Evolutionary conservation across 176 grass and related monocot genomes (phyloP).

Genomic region (Avena atlantica): DNA sequence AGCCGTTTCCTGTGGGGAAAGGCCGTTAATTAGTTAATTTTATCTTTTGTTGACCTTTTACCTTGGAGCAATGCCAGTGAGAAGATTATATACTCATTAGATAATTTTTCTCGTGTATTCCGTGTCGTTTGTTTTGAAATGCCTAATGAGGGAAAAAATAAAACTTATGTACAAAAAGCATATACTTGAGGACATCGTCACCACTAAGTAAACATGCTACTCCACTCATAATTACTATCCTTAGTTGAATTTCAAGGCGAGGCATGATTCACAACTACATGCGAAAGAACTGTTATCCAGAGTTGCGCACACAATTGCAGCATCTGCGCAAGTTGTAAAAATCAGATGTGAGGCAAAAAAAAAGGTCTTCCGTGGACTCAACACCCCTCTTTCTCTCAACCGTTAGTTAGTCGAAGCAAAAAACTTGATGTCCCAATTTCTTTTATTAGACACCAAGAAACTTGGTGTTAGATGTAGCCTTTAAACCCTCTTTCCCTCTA

Average conservation of each 20-base stretch:
- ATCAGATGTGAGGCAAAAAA: not conserved
- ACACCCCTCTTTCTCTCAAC: no score
- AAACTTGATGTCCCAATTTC: no score
- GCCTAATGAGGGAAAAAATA: not conserved
- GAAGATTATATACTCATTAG: slow-evolving; percentile 31
- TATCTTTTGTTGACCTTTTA: slow-evolving; percentile 41
- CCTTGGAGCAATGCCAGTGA: not conserved
- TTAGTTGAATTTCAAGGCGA: no score
- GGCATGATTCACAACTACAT: no score
- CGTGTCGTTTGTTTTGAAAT: slow-evolving; percentile 12
- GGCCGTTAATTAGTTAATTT: slow-evolving; percentile 24
- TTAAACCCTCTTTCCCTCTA: not conserved
- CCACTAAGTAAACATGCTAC: no score
- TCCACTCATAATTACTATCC: no score
- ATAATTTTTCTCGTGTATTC: slow-evolving; percentile 35
- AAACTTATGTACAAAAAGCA: slow-evolving; percentile 17
- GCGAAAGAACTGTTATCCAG: no score
- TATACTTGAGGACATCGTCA: not conserved
- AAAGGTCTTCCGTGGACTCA: not conserved
- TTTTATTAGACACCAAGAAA: not conserved
- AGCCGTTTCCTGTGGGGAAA: slow-evolving; percentile 18
- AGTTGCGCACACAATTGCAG: no score
- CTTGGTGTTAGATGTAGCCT: not conserved
- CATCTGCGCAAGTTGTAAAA: not conserved
- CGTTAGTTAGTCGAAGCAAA: no score